These are phyloP conservation scores for Plenodomus tracheiphilus DNA, from an alignment of 2,329 filamentous ascomycete species.

Conservation along the genomic window DNA sequence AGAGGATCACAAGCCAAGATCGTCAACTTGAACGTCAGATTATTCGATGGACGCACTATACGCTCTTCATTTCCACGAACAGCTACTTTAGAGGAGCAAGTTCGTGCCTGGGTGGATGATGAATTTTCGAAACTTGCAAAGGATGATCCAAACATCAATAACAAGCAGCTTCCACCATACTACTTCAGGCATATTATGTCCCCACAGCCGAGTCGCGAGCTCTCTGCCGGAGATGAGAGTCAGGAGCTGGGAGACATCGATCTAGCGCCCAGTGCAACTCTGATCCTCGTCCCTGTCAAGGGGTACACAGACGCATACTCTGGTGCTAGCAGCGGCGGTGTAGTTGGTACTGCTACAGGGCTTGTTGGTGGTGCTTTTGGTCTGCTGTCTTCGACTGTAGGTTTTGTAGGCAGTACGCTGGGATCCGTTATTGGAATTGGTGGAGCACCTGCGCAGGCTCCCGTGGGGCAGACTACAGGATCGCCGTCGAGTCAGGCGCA, in stretches of 20 bases:
- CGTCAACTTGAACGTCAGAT: conserved; percentile 68
- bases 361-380: conserved; percentile 40
- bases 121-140: conserved; percentile 30
- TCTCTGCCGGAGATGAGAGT: conserved; percentile 75
- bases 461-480: conserved; percentile 13
- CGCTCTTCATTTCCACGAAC: conserved; percentile 70
- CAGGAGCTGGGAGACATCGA: conserved; percentile 69
- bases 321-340: conserved; percentile 30
- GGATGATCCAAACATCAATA: conserved; percentile 24
- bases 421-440: conserved; percentile 36
- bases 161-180: conserved; percentile 60
- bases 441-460: conserved; percentile 7
- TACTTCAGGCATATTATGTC: conserved; percentile 83
- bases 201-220: conserved; percentile 72
- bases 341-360: conserved; percentile 37
- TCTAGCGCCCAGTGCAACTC: conserved; percentile 76
- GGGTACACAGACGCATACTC: conserved; percentile 64
- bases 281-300: conserved; percentile 76
- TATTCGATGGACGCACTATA: conserved; percentile 83
- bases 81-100: conserved; percentile 64
- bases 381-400: conserved; percentile 39
- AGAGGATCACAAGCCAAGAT: conserved; percentile 34
- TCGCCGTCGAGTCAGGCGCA: conserved; percentile 9
- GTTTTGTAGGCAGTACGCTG: conserved; percentile 37
- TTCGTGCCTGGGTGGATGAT: conserved; percentile 76